These are phyloP conservation scores for Emericellopsis cladophorae DNA, from an alignment of 2,329 filamentous ascomycete genomes.

Conservation along the genomic window DNA sequence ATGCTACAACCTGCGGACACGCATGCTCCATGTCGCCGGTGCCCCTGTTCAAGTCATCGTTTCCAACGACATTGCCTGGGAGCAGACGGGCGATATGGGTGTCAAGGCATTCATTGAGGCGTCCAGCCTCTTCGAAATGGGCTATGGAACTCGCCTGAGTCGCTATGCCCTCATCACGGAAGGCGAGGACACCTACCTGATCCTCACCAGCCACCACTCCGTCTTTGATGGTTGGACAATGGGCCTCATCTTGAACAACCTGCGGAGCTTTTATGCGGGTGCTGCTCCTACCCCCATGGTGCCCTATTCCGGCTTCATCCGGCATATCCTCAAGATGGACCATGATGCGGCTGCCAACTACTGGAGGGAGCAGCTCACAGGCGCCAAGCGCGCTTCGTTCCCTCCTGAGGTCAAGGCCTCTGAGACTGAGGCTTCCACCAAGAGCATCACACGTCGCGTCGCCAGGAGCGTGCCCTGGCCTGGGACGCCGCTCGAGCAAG, in stretches of 20 bases:
- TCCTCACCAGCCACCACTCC: slow-evolving; percentile 18
- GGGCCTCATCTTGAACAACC: slow-evolving; percentile 15
- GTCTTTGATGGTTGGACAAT: slow-evolving; percentile 39
- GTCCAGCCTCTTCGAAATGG: neutral
- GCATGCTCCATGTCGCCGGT: slow-evolving; percentile 4
- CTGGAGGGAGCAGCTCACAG: slow-evolving; percentile 2
- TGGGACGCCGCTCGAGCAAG: neutral
- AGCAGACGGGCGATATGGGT: neutral
- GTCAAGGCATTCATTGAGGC: neutral
- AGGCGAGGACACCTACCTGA: neutral
- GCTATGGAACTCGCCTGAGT: neutral
- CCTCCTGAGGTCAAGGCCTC: neutral
- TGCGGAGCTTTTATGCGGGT: slow-evolving; percentile 5
- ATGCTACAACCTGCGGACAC: slow-evolving; percentile 7
- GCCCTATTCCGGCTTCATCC: slow-evolving; percentile 1
- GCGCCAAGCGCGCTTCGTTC: neutral
- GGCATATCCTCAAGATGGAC: neutral
- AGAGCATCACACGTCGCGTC: neutral
- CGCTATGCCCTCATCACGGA: neutral
- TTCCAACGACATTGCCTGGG: neutral
- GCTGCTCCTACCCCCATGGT: neutral
- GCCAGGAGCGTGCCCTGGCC: neutral
- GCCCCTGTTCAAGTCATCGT: neutral
- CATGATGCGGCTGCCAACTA: neutral
- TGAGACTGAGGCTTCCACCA: neutral